Percentiles rank a stretch among this genome's conserved stretches.
Evolutionary conservation across 805 yeast species (phyloP).

Genomic region (Zygosaccharomyces bailii): DNA sequence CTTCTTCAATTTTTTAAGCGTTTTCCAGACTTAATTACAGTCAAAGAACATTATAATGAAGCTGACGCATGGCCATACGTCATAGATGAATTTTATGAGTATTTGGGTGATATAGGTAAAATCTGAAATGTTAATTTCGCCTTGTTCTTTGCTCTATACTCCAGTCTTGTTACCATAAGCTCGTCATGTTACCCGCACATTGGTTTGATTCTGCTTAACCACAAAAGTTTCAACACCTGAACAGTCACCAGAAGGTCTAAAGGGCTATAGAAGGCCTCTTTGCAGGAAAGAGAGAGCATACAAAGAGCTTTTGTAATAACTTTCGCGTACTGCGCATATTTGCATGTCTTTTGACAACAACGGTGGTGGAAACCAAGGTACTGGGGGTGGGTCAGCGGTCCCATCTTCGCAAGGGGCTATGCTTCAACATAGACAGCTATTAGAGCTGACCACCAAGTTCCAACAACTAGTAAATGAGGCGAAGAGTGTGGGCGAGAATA

Average conservation of each 20-base stretch:
- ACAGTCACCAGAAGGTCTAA: too few species aligned
- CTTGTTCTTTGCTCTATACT: not conserved
- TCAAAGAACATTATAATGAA: constrained; percentile 61
- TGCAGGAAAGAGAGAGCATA: not conserved
- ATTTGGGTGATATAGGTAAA: constrained; percentile 29
- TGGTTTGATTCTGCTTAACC: not conserved
- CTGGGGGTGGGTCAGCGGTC: constrained; percentile 7
- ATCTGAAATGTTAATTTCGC: not conserved
- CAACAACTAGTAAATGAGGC: constrained; percentile 60
- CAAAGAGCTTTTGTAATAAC: not conserved
- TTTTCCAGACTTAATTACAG: constrained; percentile 48
- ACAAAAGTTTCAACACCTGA: constrained; percentile 3
- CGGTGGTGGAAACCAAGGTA: constrained; percentile 7
- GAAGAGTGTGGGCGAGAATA: constrained; percentile 54
- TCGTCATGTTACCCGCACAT: constrained; percentile 1
- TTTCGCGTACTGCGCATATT: not conserved
- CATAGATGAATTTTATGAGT: constrained; percentile 78
- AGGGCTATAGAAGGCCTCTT: too few species aligned
- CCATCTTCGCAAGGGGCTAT: constrained; percentile 5
- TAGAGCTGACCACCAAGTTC: constrained; percentile 57
- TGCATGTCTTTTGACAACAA: constrained; percentile 13
- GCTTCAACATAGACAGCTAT: constrained; percentile 35
- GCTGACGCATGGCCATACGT: constrained; percentile 90
- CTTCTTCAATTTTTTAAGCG: constrained; percentile 58
- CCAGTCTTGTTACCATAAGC: not conserved